Base-by-base conservation (phyloP, 179 eudicot species). In the Heliamphora pulchella region DNA sequence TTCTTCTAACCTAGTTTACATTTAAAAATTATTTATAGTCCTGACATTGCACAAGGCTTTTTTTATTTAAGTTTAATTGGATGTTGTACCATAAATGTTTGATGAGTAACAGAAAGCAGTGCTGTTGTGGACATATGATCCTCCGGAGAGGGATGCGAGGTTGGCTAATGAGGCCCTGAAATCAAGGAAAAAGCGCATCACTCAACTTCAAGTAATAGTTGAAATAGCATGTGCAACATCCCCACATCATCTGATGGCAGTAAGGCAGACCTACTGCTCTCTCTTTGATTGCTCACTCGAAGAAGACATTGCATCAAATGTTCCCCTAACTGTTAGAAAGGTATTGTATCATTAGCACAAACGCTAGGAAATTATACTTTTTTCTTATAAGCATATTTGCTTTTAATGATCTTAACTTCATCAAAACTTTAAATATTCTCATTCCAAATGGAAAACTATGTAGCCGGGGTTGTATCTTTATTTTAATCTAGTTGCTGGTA, bases 181-280 rank as follows among this genome's bases (percentile, higher is more conserved):
- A 48, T 80, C 87, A 18, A 83, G 64, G 83, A 81, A 81, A 54
- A 88, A 88, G 79, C 86, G 81, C 71, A 79, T 89, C 18, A 86
- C 80, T 41, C 80, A 89, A 22, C 81, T 91, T 74, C 98, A 92
- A 83, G 89, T 91, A 3, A 88, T 92, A 58, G 86, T 89, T 22
- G 98, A 94, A 86, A 85, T 92, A 74, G 91, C 97, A 14, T 92
- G 95, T 81, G 97, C 94, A 50, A 82, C 86, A 11, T 85, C 97
- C 31, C 92, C 98, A 70, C 84, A 89, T 70, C 93, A 91, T 88
- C 88, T 92, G 67, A 81, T 87, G 75, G 90, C 89, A 67, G 94
- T 94, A 57, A 92, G 95, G 81, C 86, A 85, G 85, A 88, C 87
- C 39, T 94, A 94, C 82, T 87, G 86, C 71, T 86, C 90, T 70